Base-by-base conservation (phyloP, 257 asterid species). In the Euphrasia confusa region DNA sequence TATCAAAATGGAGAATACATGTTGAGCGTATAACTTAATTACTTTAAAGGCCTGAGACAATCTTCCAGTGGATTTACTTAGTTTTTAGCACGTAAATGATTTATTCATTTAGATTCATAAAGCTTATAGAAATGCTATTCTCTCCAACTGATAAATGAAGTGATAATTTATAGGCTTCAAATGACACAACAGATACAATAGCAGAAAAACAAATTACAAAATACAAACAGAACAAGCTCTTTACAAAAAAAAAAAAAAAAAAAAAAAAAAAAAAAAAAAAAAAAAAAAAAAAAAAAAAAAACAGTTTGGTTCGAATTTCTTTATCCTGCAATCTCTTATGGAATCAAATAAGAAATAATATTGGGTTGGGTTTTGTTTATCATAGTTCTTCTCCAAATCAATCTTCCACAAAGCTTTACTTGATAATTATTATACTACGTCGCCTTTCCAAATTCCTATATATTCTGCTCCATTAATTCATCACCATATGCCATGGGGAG, bases 381-480 rank as follows among this genome's bases (percentile, higher is more conserved):
- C 40, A 10, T 15, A 63, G 33, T 54, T 44, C 37, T 42, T 44
- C 50, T 37, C 12, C 42, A 11, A 44, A 44, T 44, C 50, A 9
- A 54, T 28, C 61, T 32, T 7, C 35, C 26, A n/a, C 7, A 48
- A 47, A 68, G 35, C 3, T 57, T 24, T 9, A 12, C 17, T 48
- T 57, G 3, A 57, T 8, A 7, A 44, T 44, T 44, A 44, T 57
- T 21, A 9, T 6, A 13, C 14, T 13, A 27, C 3, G 24, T 33
- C 52, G 18, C 50, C 37, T 26, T 45, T 58, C 64, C 65, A 67
- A 59, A 7, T 13, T 18, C n/a, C 42, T 17, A 60, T 18, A 56
- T 17, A 63, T 66, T 26, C 40, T 10, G 35, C n/a, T 1, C 27
- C 55, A n/a, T 13, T 6, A 49, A 49, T 61, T 47, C 48, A 30